Evolutionary conservation across 2,329 filamentous ascomycete species (phyloP), one percentile per base, ranked within the genome.

Genomic region (Alternaria gansuensis): DNA sequence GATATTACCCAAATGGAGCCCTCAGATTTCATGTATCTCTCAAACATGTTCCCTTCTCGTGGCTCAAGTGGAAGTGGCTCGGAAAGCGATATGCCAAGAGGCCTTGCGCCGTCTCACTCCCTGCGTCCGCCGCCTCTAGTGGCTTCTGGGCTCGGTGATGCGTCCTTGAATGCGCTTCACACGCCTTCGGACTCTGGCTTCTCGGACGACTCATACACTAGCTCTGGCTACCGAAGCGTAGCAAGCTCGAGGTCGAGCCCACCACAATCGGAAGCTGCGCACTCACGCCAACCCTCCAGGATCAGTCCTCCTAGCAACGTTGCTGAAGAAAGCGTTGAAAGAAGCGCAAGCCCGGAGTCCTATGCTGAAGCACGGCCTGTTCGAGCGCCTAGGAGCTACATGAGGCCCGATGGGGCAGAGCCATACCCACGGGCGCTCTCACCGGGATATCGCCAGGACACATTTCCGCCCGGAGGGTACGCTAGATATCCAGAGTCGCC

Each of bases 101-200:
- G 51, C 23, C 39, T 53, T 40, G 55, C 41, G 7, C 59, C 54
- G 14, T 31, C 48, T 14, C 59, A 57, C 28, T 44, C 60, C 28
- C 23, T 68, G 14, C 67, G 67, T 48, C 73, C 72, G 48, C 69
- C 69, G 29, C 62, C 71, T 24, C 64, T 70, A 21, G 51, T 57
- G 33, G 48, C 69, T 21, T 61, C 61, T 7, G 67, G 44, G 13
- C 71, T 65, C 23, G 65, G 56, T 45, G 67, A 75, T 29, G 51
- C 68, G 21, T 68, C 74, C 4, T 31, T 62, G 56, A 75, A 73
- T 34, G 53, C 69, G 5, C 62, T 77, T 2, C 75, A 79, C 51
- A 77, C 76, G 17, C 75, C 77, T 33, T 78, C 75, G 7, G 76
- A 78, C 54, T 79, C 77, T 6, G 77, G 75, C 4, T 67, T 73